Base-by-base conservation (phyloP, 768 basidiomycete genomes). In the Grammothele lineata region DNA sequence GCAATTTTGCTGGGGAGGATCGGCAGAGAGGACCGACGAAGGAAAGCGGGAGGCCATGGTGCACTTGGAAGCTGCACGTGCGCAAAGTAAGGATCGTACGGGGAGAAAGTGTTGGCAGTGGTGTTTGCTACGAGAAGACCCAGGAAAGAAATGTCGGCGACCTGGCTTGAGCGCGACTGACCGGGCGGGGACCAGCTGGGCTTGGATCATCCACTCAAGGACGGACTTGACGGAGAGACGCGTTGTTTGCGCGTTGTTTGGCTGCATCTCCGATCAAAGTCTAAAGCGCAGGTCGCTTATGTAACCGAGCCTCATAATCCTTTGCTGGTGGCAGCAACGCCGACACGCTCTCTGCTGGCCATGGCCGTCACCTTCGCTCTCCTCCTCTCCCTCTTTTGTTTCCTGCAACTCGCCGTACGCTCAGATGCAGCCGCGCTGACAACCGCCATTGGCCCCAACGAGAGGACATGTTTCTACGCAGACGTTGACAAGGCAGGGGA, bases 401-500 rank as follows among this genome's bases (percentile, higher is more conserved):
- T 56, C 26, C 45, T 59, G 17, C 52, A 50, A 19, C 43, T 66
- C 27, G 30, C 55, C 1, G 24, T 51, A 18, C 48, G 50, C 3
- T 57, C 53, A 23, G 51, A 55, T 49, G 81, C 78, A 11, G 77
- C 86, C 0, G 88, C 92, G 1, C 68, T 95, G 33, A 92, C 92
- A 7, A 93, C 90, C 3, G 66, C 81, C 18, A 82, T 92, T 52
- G 67, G 77, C 14, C 80, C 89, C 1, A 92, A 90, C 56, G 86
- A 91, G 59, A 75, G 87, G 27, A 65, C 87, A 57, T 99, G 96
- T 67, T 98, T 96, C 68, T 97, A 89, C 58, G 90, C 92, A 5
- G 91, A 94, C 62, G 94, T 95, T 18, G 96, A 99, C 73, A 95
- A 94, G 73, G 82, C 79, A 1, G 90, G 91, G 47, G 87, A 92